Evolutionary conservation across 108 stramenopile species (phyloP).

Genomic region (Schizochytrium sp.): DNA sequence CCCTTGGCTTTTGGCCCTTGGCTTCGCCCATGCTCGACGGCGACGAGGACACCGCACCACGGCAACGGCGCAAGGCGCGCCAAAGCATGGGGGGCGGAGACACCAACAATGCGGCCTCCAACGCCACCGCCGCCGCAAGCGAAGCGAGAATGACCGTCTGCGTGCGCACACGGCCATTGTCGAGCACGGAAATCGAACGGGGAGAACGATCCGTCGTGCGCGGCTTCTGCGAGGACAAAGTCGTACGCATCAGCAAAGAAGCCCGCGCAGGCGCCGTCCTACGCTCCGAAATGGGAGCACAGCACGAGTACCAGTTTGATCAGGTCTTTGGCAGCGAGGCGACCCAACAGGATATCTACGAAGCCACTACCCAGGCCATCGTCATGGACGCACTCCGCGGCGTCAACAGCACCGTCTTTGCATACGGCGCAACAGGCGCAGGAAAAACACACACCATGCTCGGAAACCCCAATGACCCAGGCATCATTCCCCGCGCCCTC

Average conservation of each 20-base stretch:
- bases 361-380: conserved; percentile 28
- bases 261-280: conserved; percentile 32
- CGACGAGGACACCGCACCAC: too few relatives aligned
- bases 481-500: conserved; percentile 53
- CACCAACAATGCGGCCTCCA: too few relatives aligned
- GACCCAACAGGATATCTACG: conserved; percentile 26
- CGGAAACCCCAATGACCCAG: conserved; percentile 34
- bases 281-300: conserved; percentile 21
- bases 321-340: conserved; percentile 30
- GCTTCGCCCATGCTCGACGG: too few relatives aligned
- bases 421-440: conserved; percentile 58
- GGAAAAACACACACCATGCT: conserved; percentile 64
- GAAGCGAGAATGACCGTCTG: conserved; percentile 25
- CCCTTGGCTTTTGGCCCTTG: too few relatives aligned
- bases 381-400: conserved; percentile 35
- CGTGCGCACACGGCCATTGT: conserved; percentile 45
- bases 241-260: conserved; percentile 44
- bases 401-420: conserved; percentile 49
- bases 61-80: too few relatives aligned
- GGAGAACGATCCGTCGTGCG: conserved; percentile 24
- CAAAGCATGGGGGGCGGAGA: too few relatives aligned
- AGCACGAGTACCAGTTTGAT: conserved; percentile 51
- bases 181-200: conserved; percentile 31
- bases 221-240: conserved; percentile 34
- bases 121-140: too few relatives aligned